Percentiles rank a stretch among this genome's conserved stretches.
These are phyloP conservation scores for Poteriospumella lacustris DNA, from an alignment of 108 stramenopile genomes.

Conservation along the genomic window DNA sequence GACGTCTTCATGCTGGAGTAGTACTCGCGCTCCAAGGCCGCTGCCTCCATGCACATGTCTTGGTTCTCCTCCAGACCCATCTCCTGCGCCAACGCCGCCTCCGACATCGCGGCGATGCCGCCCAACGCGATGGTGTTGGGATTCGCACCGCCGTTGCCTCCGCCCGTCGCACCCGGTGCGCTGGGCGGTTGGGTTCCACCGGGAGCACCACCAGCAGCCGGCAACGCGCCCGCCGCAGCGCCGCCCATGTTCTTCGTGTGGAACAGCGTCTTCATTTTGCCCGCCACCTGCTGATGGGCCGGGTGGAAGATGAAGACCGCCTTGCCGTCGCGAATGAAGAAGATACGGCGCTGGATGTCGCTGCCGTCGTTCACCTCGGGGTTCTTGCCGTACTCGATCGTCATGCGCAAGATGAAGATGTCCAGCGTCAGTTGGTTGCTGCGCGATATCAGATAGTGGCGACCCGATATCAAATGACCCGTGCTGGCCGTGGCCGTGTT, in stretches of 20 bases:
- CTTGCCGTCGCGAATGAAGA: conserved; percentile 44
- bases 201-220: no score
- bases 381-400: conserved; percentile 51
- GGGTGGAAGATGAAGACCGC: conserved; percentile 52
- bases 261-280: conserved; percentile 4
- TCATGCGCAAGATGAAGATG: conserved; percentile 39
- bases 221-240: no score
- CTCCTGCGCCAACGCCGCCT: not conserved
- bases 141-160: no score
- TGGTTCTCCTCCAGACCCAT: conserved; percentile 12
- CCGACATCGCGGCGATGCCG: no score
- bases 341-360: conserved; percentile 56
- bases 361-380: conserved; percentile 26
- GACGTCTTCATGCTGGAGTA: conserved; percentile 44
- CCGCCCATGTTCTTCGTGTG: no score
- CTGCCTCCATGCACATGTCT: conserved; percentile 37
- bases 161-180: no score
- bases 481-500: no score
- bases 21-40: conserved; percentile 49
- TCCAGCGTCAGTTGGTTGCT: conserved; percentile 22
- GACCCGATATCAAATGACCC: no score
- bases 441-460: no score
- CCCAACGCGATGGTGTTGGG: no score
- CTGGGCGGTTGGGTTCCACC: no score
- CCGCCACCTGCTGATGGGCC: conserved; percentile 18